These are phyloP conservation scores for Vachellia pachyceras DNA, from an alignment of 306 rosid genomes.

Conservation along the genomic window DNA sequence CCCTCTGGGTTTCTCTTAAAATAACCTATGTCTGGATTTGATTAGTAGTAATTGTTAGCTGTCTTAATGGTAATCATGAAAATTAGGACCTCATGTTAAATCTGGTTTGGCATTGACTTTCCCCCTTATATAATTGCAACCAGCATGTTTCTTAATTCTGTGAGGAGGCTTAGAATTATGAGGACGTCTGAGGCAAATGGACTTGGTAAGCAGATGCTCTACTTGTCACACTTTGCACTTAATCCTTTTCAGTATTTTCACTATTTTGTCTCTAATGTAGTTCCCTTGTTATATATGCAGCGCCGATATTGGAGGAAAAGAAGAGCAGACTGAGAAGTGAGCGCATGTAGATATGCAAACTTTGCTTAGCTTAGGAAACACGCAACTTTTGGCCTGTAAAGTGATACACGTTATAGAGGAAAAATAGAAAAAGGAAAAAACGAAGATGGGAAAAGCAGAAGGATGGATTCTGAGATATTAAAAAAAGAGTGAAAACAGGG, in stretches of 20 bases:
- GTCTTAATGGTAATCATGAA: slow-evolving; percentile 17
- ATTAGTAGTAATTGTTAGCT: slow-evolving; percentile 14
- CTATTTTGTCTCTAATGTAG: slow-evolving; percentile 23
- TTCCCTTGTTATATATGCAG: slow-evolving; percentile 51
- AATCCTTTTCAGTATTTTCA: neutral
- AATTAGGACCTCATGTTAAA: neutral
- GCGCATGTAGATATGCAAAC: slow-evolving; percentile 49
- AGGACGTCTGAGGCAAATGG: slow-evolving; percentile 80
- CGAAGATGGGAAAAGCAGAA: slow-evolving; percentile 8
- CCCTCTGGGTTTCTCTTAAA: neutral
- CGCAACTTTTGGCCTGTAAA: slow-evolving; percentile 40
- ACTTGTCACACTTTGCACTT: slow-evolving; percentile 10
- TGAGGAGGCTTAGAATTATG: slow-evolving; percentile 93
- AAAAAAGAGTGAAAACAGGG: neutral
- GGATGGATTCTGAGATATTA: slow-evolving; percentile 49
- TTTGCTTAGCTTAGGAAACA: slow-evolving; percentile 38
- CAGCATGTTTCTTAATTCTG: slow-evolving; percentile 85
- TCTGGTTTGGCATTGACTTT: slow-evolving; percentile 32
- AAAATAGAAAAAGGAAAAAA: slow-evolving; percentile 13
- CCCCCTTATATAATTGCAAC: slow-evolving; percentile 21
- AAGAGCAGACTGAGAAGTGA: slow-evolving; percentile 59
- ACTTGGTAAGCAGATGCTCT: slow-evolving; percentile 60
- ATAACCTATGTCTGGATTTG: neutral
- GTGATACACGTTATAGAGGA: slow-evolving; percentile 40
- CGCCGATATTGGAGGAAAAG: slow-evolving; percentile 72